Evolutionary conservation across 169 alveolate species (phyloP).

Genomic region (Cryptosporidium ubiquitum): DNA sequence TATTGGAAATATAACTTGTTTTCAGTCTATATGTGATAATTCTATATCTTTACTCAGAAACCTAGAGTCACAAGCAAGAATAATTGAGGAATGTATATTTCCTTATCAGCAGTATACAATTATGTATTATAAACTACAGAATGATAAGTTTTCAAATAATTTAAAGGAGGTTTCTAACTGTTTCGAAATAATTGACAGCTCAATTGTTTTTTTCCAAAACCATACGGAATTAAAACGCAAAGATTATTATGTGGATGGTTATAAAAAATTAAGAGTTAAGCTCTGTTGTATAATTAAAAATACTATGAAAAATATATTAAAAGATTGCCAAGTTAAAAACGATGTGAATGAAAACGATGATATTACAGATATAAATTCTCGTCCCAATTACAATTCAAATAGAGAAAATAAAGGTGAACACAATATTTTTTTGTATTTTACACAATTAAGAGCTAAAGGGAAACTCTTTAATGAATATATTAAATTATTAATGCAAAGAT

Average conservation of each 20-base stretch:
- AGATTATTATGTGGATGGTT: conserved; percentile 41
- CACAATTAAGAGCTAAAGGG: conserved; percentile 47
- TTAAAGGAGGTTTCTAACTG: conserved; percentile 14
- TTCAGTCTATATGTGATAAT: conserved; percentile 41
- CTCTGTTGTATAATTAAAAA: conserved; percentile 15
- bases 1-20: conserved; percentile 23
- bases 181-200: conserved; percentile 55
- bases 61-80: conserved; percentile 40
- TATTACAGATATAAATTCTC: background rate
- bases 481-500: conserved; percentile 30
- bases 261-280: conserved; percentile 39
- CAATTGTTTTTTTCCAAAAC: conserved; percentile 33
- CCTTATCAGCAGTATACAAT: conserved; percentile 71
- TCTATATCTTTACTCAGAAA: conserved; percentile 23
- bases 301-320: conserved; percentile 28
- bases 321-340: background rate
- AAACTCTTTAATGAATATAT: conserved; percentile 20
- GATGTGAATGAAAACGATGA: conserved; percentile 1
- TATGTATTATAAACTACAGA: conserved; percentile 39
- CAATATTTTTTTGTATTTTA: conserved; percentile 39
- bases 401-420: conserved; percentile 17
- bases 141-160: conserved; percentile 19
- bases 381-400: background rate
- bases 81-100: conserved; percentile 57
- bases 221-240: conserved; percentile 13